These are phyloP conservation scores for Huiozyma naganishii DNA, from an alignment of 805 yeast species.

Conservation along the genomic window DNA sequence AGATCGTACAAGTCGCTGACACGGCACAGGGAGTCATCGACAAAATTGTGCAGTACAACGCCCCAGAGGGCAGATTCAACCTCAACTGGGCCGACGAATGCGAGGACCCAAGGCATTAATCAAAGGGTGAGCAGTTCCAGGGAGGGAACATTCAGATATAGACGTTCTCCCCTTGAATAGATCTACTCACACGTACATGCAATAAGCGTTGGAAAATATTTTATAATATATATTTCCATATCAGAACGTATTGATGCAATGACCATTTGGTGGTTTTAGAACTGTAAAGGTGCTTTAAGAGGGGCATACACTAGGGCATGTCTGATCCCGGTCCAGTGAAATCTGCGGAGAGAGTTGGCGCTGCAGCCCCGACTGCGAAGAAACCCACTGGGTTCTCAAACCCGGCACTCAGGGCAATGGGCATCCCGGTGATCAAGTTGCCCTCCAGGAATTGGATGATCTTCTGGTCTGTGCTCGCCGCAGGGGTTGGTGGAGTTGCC, in stretches of 20 bases:
- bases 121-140: not conserved
- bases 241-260: not conserved
- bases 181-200: not conserved
- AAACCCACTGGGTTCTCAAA: constrained; percentile 28
- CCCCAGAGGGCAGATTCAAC: constrained; percentile 65
- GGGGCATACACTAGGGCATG: not conserved
- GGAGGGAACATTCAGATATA: too few relatives aligned
- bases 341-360: not conserved
- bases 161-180: too few relatives aligned
- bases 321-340: not conserved
- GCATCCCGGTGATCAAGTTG: constrained; percentile 61
- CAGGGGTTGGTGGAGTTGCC: constrained; percentile 60
- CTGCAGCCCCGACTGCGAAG: not conserved
- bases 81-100: constrained; percentile 49
- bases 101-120: not conserved
- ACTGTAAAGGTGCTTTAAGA: not conserved
- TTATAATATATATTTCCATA: not conserved
- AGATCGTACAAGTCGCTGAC: constrained; percentile 56
- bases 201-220: not conserved
- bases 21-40: constrained; percentile 59
- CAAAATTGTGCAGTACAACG: constrained; percentile 46
- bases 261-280: not conserved
- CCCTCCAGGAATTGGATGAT: constrained; percentile 93
- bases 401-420: constrained; percentile 80
- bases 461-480: constrained; percentile 63